These are phyloP conservation scores for Lophiotrema nucula DNA, from an alignment of 495 filamentous ascomycete species.

Conservation along the genomic window DNA sequence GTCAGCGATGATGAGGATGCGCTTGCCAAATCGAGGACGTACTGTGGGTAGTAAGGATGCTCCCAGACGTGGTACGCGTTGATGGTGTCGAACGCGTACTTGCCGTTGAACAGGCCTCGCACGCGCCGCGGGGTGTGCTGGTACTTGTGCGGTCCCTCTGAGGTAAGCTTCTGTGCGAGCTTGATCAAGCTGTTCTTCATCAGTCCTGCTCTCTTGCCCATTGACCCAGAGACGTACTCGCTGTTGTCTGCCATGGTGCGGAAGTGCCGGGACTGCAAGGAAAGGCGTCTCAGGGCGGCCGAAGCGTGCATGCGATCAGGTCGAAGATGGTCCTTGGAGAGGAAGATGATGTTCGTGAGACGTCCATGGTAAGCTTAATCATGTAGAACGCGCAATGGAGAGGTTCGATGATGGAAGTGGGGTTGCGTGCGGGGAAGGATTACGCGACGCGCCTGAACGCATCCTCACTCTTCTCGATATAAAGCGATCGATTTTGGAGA, in stretches of 20 bases:
- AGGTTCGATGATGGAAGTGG: too few relatives aligned
- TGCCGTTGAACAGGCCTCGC: conserved; percentile 40
- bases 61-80: conserved; percentile 46
- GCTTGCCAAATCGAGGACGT: conserved; percentile 26
- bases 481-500: too few relatives aligned
- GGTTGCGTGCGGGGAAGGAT: too few relatives aligned
- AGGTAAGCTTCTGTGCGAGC: conserved; percentile 42
- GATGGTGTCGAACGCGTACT: conserved; percentile 44
- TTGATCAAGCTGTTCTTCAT: conserved; percentile 38
- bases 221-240: conserved; percentile 7
- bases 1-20: background rate
- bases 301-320: too few relatives aligned
- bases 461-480: too few relatives aligned
- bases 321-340: too few relatives aligned
- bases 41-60: conserved; percentile 42
- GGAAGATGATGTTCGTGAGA: too few relatives aligned
- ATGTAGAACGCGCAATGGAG: too few relatives aligned
- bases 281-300: background rate
- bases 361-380: too few relatives aligned
- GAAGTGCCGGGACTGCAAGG: background rate
- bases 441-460: too few relatives aligned
- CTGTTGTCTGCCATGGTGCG: conserved; percentile 10
- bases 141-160: conserved; percentile 44
- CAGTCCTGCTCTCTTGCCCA: background rate
- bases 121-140: conserved; percentile 44